phyloP scores from a whole-genome alignment of 208 protist genomes.

The Acanthamoeba pearcei region DNA sequence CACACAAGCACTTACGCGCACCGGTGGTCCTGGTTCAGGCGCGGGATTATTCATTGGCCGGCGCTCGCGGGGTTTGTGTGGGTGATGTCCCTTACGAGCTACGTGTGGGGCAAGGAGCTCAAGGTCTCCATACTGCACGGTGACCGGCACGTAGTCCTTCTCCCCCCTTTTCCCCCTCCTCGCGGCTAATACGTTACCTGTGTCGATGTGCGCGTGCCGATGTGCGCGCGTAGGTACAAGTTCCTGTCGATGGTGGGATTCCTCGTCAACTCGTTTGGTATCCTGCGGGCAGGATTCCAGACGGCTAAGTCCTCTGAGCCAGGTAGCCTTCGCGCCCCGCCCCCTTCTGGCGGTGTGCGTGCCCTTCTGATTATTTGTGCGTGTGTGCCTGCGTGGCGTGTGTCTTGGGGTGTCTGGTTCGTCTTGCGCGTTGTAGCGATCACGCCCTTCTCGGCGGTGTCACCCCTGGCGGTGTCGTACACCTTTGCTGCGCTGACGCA shows the following conservation, averaged over 20 bases:
- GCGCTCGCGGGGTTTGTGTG: constrained; percentile 1
- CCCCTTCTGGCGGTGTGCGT: neutral
- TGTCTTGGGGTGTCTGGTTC: neutral
- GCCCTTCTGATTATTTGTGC: neutral
- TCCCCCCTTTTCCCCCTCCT: neutral
- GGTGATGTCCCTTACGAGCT: constrained; percentile 40
- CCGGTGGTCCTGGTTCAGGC: neutral
- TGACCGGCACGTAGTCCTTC: neutral
- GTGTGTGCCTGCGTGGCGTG: too few species aligned
- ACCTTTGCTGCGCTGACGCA: constrained; percentile 51
- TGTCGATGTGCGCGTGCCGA: neutral
- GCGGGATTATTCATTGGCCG: constrained; percentile 19
- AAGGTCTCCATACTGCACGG: constrained; percentile 27
- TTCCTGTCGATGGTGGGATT: constrained; percentile 67
- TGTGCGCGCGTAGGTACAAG: constrained; percentile 11
- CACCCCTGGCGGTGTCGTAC: constrained; percentile 44
- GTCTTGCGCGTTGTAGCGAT: neutral
- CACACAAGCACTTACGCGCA: too few species aligned
- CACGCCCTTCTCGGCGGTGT: constrained; percentile 45
- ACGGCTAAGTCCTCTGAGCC: constrained; percentile 54
- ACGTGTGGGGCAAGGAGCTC: constrained; percentile 45
- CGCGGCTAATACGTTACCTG: neutral
- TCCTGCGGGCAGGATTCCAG: constrained; percentile 56
- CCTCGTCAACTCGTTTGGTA: constrained; percentile 63
- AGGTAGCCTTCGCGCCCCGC: neutral